phyloP scores from a whole-genome alignment of 768 basidiomycete genomes.

The Lentinula raphanica region DNA sequence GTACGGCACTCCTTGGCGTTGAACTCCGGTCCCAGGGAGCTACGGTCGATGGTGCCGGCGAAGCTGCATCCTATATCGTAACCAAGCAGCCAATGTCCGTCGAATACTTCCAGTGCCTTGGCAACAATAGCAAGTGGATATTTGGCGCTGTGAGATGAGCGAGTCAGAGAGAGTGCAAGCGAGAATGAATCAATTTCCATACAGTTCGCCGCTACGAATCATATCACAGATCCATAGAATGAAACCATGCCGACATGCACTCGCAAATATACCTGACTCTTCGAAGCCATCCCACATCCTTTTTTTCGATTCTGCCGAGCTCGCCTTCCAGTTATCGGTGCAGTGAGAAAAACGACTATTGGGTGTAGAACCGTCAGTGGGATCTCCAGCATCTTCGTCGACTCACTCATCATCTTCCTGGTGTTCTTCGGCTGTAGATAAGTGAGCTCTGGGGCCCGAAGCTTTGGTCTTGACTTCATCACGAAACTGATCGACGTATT shows the following conservation, averaged over 20 bases:
- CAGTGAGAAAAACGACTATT: too few species aligned
- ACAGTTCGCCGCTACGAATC: slow-evolving; percentile 21
- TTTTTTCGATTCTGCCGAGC: too few species aligned
- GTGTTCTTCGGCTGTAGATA: neutral
- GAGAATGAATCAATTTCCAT: slow-evolving; percentile 10
- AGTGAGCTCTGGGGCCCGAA: neutral
- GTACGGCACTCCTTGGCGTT: neutral
- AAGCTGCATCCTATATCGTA: too few species aligned
- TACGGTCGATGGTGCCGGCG: slow-evolving; percentile 3
- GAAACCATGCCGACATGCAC: slow-evolving; percentile 20
- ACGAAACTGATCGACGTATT: slow-evolving; percentile 8
- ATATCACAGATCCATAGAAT: slow-evolving; percentile 15
- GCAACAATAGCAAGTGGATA: slow-evolving; percentile 8
- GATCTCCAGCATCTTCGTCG: slow-evolving; percentile 7
- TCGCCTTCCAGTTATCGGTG: too few species aligned
- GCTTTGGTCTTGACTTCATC: too few species aligned
- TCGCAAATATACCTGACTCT: too few species aligned
- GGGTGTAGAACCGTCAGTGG: slow-evolving; percentile 2
- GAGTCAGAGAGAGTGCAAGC: neutral
- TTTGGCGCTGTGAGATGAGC: neutral
- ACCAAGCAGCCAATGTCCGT: neutral
- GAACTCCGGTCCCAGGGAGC: slow-evolving; percentile 3
- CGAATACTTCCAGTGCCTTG: slow-evolving; percentile 8
- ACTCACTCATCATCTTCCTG: slow-evolving; percentile 14
- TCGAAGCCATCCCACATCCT: too few species aligned